Conservation (phyloP, 768 basidiomycete genomes). For the Lyophyllum decastes region DNA sequence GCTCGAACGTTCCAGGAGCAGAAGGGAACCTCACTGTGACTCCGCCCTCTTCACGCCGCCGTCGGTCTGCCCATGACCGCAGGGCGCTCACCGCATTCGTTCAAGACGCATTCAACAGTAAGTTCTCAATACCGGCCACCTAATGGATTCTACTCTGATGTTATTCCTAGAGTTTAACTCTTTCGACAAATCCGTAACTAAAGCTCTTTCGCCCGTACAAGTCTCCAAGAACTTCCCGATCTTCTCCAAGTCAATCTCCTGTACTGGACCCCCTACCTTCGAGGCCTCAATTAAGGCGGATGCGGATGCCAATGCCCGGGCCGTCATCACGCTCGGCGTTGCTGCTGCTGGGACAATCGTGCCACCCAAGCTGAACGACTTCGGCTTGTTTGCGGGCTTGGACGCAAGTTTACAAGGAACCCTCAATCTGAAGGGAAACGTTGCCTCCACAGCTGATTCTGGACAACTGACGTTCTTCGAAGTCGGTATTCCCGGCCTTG, state of each 20-base stretch:
- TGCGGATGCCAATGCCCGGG: conserved; percentile 22
- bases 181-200: conserved; percentile 31
- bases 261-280: conserved; percentile 13
- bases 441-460: conserved; percentile 39
- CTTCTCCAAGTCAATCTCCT: conserved; percentile 23
- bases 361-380: conserved; percentile 28
- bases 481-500: conserved; percentile 47
- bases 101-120: conserved; percentile 25
- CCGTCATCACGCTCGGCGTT: conserved; percentile 25
- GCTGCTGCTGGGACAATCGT: conserved; percentile 23
- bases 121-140: background rate
- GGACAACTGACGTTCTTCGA: conserved; percentile 41
- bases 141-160: background rate
- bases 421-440: conserved; percentile 35
- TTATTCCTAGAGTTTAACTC: conserved; percentile 21
- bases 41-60: conserved; percentile 34
- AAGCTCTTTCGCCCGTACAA: conserved; percentile 30
- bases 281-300: conserved; percentile 13
- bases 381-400: conserved; percentile 35
- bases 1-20: conserved; percentile 30
- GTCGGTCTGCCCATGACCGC: conserved; percentile 19
- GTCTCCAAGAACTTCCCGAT: conserved; percentile 30
- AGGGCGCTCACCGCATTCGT: conserved; percentile 29
- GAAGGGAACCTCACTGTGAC: conserved; percentile 19
- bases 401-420: conserved; percentile 38